Evolutionary conservation across 768 basidiomycete genomes (phyloP), one percentile per base, ranked within the genome.

Genomic region (Suillus subalutaceus): DNA sequence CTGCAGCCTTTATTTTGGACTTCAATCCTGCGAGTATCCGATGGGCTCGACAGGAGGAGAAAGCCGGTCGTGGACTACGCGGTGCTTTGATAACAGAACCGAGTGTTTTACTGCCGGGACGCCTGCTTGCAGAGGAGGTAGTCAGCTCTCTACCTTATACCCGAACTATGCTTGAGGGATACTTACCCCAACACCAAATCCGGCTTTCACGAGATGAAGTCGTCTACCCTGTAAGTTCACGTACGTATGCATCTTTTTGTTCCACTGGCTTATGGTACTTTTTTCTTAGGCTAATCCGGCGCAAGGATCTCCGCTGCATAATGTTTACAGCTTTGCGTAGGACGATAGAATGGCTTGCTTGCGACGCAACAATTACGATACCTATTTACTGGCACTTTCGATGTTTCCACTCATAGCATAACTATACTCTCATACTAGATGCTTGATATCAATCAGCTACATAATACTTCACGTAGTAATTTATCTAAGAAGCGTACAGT

Each of bases 131-230:
- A 9, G 52, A 53, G 52, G 52, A 53, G 4, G 30, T 32, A 5
- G 30, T 53, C 8, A 53, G 30, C 8, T 53, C 52, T 9, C 8
- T 53, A 9, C 52, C 52, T 32, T 53, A 53, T 30, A 30, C 52
- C 26, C 52, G 30, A 9, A 53, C 30, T 5, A 30, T 30, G 52
- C 52, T 53, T 8, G 52, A 32, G 30, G 52, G 52, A 10, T 53
- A 53, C 16, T 4, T 32, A 1, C 52, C 52, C 16, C 15, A 30
- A 18, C 52, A 53, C 30, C 52, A 30, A 32, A 53, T 53, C 18
- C 30, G 52, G 26, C 52, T 53, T 53, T 53, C 52, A 32, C 26
- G 30, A 16, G 52, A 53, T 53, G 52, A 53, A 18, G 52, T 53
- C 16, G 52, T 30, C 16, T 53, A 53, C 4, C 52, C 52, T 32